phyloP scores from a whole-genome alignment of 768 basidiomycete species.

The Collybiopsis confluens region DNA sequence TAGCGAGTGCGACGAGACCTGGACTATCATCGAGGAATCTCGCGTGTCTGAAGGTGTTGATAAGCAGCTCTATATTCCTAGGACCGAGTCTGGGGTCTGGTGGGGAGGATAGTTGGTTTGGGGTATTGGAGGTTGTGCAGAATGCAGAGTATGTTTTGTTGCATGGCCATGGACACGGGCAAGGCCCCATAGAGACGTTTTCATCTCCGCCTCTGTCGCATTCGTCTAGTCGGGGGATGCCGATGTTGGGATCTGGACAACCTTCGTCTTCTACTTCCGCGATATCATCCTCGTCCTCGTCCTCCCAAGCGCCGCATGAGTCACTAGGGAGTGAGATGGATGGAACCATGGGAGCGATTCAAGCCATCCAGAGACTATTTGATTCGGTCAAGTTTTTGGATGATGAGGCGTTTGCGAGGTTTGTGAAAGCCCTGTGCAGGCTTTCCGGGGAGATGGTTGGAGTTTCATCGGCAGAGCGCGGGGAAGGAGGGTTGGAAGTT shows the following conservation, averaged over 20 bases:
- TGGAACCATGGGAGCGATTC: conserved; percentile 56
- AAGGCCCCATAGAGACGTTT: conserved; percentile 17
- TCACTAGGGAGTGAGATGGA: conserved; percentile 2
- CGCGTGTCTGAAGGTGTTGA: conserved; percentile 81
- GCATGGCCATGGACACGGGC: conserved; percentile 31
- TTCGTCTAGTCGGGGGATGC: conserved; percentile 34
- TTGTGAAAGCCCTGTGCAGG: conserved; percentile 72
- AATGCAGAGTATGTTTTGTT: conserved; percentile 92
- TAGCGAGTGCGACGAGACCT: conserved; percentile 50
- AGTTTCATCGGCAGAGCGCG: conserved; percentile 58
- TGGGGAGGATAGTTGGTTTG: conserved; percentile 72
- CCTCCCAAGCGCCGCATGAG: conserved; percentile 15
- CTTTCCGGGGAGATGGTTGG: conserved; percentile 92
- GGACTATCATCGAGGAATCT: conserved; percentile 86
- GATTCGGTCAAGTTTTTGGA: conserved; percentile 83
- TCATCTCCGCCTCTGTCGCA: neutral
- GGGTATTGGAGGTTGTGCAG: conserved; percentile 85
- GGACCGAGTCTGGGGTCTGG: conserved; percentile 72
- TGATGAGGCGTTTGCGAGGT: conserved; percentile 76
- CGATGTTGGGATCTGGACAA: conserved; percentile 26
- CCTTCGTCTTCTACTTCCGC: conserved; percentile 6
- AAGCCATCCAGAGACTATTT: conserved; percentile 77
- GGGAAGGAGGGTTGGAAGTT: conserved; percentile 21
- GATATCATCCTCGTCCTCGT: neutral
- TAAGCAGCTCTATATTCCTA: conserved; percentile 74